These are phyloP conservation scores for Coemansia biformis DNA, from an alignment of 192 early-diverging fungal species.

Conservation along the genomic window DNA sequence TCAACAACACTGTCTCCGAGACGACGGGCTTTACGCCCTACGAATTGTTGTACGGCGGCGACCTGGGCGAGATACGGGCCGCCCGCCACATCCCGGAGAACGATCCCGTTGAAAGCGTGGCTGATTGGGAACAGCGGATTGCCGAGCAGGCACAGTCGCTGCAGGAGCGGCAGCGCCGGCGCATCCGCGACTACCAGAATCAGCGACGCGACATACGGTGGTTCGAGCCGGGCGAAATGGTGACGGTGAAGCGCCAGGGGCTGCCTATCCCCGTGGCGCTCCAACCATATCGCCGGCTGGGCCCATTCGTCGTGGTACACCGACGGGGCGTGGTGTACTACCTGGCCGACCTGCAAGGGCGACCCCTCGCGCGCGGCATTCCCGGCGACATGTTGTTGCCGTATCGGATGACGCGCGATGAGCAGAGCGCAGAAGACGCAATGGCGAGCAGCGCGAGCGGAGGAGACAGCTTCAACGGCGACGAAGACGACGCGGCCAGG, in stretches of 20 bases:
- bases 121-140: background rate
- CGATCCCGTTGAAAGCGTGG: background rate
- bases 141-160: background rate
- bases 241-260: background rate
- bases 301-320: background rate
- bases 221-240: background rate
- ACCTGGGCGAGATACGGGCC: background rate
- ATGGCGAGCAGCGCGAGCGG: background rate
- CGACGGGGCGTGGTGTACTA: background rate
- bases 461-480: no score
- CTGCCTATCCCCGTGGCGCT: background rate
- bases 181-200: background rate
- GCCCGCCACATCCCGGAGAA: background rate
- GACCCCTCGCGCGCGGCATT: background rate
- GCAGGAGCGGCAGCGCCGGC: background rate
- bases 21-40: background rate
- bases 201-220: background rate
- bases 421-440: background rate
- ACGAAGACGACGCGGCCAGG: no score
- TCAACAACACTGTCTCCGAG: background rate
- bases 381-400: background rate
- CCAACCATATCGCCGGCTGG: background rate
- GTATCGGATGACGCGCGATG: background rate
- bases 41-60: background rate
- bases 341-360: background rate